Percentiles rank a stretch among this genome's conserved stretches.
Evolutionary conservation across 108 stramenopile species (phyloP).

Genomic region (Nitzschia inconspicua): DNA sequence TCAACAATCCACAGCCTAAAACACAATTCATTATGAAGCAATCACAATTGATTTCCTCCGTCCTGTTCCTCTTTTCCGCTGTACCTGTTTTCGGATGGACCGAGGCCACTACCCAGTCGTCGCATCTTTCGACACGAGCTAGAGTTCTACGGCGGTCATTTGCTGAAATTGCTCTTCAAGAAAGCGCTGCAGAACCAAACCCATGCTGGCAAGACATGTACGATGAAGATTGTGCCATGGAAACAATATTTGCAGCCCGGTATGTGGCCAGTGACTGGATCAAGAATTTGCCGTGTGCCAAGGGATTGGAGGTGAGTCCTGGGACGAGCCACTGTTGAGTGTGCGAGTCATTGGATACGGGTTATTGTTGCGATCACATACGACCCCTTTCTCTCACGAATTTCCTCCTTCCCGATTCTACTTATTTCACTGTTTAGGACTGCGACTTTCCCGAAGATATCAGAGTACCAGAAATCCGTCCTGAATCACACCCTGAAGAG

Average conservation of each 20-base stretch:
- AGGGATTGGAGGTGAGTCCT: conserved; percentile 40
- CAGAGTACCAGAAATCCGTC: conserved; percentile 35
- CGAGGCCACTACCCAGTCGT: not conserved
- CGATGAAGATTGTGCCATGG: conserved; percentile 63
- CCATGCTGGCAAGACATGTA: conserved; percentile 68
- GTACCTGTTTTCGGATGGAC: not conserved
- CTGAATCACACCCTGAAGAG: conserved; percentile 22
- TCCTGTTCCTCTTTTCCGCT: not conserved
- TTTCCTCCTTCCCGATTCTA: not conserved
- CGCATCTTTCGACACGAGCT: not conserved
- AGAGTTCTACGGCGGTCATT: not conserved
- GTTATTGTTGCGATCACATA: too few species aligned
- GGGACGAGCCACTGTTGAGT: not conserved
- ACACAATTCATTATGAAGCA: not conserved
- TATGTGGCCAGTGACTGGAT: conserved; percentile 63
- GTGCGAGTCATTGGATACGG: too few species aligned
- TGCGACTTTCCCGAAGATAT: conserved; percentile 52
- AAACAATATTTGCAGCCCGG: conserved; percentile 34
- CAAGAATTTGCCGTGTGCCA: conserved; percentile 56
- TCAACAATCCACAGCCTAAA: not conserved
- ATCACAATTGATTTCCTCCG: not conserved
- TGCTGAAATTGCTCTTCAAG: not conserved
- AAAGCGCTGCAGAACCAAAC: conserved; percentile 8
- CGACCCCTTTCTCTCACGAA: too few species aligned
- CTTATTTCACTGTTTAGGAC: conserved; percentile 23